These are phyloP conservation scores for Mucor racemosus DNA, from an alignment of 371 early-diverging fungal species.

Conservation along the genomic window DNA sequence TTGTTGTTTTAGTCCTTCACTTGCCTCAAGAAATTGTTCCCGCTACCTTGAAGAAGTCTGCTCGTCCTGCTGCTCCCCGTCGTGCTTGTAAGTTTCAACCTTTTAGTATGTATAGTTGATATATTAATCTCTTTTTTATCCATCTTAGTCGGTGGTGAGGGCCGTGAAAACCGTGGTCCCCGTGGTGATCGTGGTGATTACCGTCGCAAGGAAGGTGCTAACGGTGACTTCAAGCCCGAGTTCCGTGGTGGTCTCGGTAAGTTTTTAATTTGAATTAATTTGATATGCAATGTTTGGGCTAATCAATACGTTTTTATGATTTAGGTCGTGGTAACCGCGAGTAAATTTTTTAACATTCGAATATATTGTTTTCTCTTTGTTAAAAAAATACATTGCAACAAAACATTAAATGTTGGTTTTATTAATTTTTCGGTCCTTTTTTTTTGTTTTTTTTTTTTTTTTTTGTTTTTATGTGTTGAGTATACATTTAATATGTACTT, in stretches of 20 bases:
- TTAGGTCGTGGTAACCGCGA: slow-evolving; percentile 56
- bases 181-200: slow-evolving; percentile 84
- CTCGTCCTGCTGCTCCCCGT: slow-evolving; percentile 74
- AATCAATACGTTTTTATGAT: background rate
- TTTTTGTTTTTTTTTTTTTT: no score
- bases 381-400: slow-evolving; percentile 17
- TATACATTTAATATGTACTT: no score
- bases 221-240: slow-evolving; percentile 94
- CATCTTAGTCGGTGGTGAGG: slow-evolving; percentile 45
- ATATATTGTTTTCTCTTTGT: slow-evolving; percentile 7
- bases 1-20: slow-evolving; percentile 73
- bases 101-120: background rate
- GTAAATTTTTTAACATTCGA: slow-evolving; percentile 28
- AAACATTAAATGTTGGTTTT: slow-evolving; percentile 8
- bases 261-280: background rate
- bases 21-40: slow-evolving; percentile 97
- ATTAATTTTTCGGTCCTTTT: background rate
- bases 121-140: background rate
- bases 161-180: slow-evolving; percentile 64
- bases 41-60: slow-evolving; percentile 94
- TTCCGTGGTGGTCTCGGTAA: slow-evolving; percentile 87
- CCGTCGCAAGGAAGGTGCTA: slow-evolving; percentile 93
- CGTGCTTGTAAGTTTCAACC: slow-evolving; percentile 59
- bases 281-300: background rate
- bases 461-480: background rate